A percentile compares a stretch with the other conserved stretches of the same genome.
Evolutionary conservation across 1,284 basidiomycete genomes (phyloP).

Genomic region (Anthracocystis walkeri): DNA sequence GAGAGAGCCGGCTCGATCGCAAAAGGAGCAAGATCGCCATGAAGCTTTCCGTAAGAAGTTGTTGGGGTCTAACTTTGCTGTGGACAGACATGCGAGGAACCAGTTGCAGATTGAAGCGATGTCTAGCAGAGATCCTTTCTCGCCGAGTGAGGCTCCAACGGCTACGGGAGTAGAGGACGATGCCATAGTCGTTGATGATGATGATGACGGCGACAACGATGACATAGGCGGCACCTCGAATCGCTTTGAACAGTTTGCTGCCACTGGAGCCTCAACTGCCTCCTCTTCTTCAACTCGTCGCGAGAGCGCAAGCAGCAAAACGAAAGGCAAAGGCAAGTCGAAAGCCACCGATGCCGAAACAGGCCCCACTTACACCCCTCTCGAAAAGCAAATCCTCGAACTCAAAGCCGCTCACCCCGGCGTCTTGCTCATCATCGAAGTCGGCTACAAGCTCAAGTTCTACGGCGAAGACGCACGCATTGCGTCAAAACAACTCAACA

Average conservation of each 20-base stretch:
- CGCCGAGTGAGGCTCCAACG: not conserved
- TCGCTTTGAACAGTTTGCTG: slow-evolving; percentile 31
- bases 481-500: slow-evolving; percentile 83
- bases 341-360: slow-evolving; percentile 36
- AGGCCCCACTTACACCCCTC: slow-evolving; percentile 71
- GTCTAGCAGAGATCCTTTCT: slow-evolving; percentile 20
- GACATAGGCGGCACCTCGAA: slow-evolving; percentile 4
- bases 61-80: slow-evolving; percentile 34
- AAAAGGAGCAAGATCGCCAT: slow-evolving; percentile 17
- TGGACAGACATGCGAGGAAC: slow-evolving; percentile 38
- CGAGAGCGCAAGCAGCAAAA: slow-evolving; percentile 67
- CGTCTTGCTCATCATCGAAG: slow-evolving; percentile 83
- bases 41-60: slow-evolving; percentile 37
- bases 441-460: slow-evolving; percentile 75
- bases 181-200: slow-evolving; percentile 17
- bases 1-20: not conserved
- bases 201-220: slow-evolving; percentile 2
- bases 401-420: slow-evolving; percentile 74
- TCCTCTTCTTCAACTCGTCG: slow-evolving; percentile 10
- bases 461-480: slow-evolving; percentile 90
- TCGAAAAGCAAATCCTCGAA: slow-evolving; percentile 65
- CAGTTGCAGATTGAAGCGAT: slow-evolving; percentile 39
- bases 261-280: slow-evolving; percentile 2
- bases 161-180: slow-evolving; percentile 2
- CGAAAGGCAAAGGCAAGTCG: slow-evolving; percentile 25